Evolutionary conservation across 345 rosid genomes (phyloP).

Genomic region (Orychophragmus violaceus): DNA sequence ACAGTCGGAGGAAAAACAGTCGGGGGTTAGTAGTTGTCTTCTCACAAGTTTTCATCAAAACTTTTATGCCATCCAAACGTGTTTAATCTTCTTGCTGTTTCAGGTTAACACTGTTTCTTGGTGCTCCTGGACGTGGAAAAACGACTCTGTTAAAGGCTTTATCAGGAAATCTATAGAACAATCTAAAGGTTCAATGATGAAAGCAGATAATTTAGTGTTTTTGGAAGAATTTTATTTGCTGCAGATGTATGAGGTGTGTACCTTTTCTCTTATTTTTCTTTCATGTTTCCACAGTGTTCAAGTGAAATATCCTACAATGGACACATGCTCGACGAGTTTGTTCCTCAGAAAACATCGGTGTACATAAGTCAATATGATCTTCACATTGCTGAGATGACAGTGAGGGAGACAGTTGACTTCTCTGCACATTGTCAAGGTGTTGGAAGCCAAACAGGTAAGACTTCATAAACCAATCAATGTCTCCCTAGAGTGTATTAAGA

Average conservation of each 20-base stretch:
- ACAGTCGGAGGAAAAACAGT: neutral
- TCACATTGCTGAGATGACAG: slow-evolving; percentile 44
- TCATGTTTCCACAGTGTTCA: no score
- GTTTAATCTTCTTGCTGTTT: neutral
- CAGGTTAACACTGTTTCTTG: slow-evolving; percentile 65
- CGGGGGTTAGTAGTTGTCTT: slow-evolving; percentile 18
- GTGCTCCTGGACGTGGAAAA: slow-evolving; percentile 82
- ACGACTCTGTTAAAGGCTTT: slow-evolving; percentile 56
- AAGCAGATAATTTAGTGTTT: no score
- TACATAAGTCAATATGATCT: slow-evolving; percentile 48
- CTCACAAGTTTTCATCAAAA: neutral
- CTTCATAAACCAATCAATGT: no score
- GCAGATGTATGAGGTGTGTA: no score
- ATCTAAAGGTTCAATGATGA: slow-evolving; percentile 56
- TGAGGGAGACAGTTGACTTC: slow-evolving; percentile 52
- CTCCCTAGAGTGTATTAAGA: no score
- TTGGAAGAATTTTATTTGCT: no score
- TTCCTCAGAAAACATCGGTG: slow-evolving; percentile 48
- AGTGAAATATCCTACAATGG: no score
- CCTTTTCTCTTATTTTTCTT: no score
- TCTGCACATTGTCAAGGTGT: no score
- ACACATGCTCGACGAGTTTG: no score
- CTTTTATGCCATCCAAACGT: neutral
- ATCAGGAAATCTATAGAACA: slow-evolving; percentile 47
- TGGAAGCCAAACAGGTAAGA: no score